These are phyloP conservation scores for Odontarrhena argentea DNA, from an alignment of 345 rosid genomes.

Conservation along the genomic window DNA sequence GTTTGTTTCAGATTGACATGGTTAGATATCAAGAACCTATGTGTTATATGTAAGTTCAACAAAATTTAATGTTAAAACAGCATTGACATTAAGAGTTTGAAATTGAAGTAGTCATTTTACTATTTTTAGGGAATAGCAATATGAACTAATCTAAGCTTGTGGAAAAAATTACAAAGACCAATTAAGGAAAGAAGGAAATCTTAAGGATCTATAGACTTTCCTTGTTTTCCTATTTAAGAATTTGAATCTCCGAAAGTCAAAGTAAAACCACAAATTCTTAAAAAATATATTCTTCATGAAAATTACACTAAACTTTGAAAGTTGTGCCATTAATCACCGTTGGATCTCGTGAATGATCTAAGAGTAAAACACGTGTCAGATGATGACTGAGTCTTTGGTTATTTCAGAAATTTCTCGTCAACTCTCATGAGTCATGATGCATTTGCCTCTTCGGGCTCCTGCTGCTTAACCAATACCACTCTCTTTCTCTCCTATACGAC, in stretches of 20 bases:
- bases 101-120: background rate
- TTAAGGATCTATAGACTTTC: background rate
- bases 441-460: constrained; percentile 14
- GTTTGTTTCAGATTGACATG: no score
- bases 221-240: background rate
- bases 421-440: constrained; percentile 25
- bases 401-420: constrained; percentile 41
- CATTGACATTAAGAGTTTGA: background rate
- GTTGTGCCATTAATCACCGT: constrained; percentile 32
- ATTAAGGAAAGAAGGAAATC: constrained; percentile 31
- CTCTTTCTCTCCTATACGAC: constrained; percentile 20
- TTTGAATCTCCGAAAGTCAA: constrained; percentile 25
- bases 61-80: no score
- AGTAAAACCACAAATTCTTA: constrained; percentile 24
- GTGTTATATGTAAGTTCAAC: no score
- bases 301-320: constrained; percentile 7
- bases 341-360: constrained; percentile 35
- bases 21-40: no score
- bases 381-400: constrained; percentile 18
- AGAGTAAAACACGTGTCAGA: constrained; percentile 21
- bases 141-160: background rate
- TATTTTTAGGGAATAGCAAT: background rate
- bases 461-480: constrained; percentile 28
- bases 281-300: background rate
- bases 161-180: constrained; percentile 8